These are phyloP conservation scores for Coleophoma eucalyptorum DNA, from an alignment of 2,329 filamentous ascomycete species.

Conservation along the genomic window DNA sequence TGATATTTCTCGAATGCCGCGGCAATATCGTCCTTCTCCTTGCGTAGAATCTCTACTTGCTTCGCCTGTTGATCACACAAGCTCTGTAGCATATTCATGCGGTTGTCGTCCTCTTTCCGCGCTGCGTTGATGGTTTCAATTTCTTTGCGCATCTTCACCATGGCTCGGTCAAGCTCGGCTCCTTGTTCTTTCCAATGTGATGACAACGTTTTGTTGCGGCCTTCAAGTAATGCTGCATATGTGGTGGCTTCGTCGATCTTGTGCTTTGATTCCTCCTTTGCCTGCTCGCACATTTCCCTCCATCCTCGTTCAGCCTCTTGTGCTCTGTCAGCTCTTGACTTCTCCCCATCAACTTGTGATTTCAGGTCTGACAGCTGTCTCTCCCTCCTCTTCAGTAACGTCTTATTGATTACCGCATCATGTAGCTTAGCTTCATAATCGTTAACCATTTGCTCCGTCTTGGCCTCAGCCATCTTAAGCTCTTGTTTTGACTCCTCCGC, in stretches of 20 bases:
- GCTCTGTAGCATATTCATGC: slow-evolving; percentile 60
- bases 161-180: slow-evolving; percentile 50
- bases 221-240: slow-evolving; percentile 64
- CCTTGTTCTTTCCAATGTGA: slow-evolving; percentile 66
- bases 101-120: slow-evolving; percentile 50
- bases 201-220: slow-evolving; percentile 64
- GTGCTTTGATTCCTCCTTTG: slow-evolving; percentile 52
- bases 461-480: slow-evolving; percentile 64
- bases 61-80: slow-evolving; percentile 70
- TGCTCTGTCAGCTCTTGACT: slow-evolving; percentile 55
- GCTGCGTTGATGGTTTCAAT: neutral
- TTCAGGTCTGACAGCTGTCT: slow-evolving; percentile 69
- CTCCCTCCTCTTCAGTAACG: slow-evolving; percentile 67
- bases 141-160: slow-evolving; percentile 50
- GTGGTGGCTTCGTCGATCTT: slow-evolving; percentile 64
- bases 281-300: slow-evolving; percentile 61
- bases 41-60: slow-evolving; percentile 57
- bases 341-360: slow-evolving; percentile 59
- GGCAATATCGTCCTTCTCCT: slow-evolving; percentile 59
- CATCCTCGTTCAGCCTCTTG: slow-evolving; percentile 56
- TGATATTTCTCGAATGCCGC: slow-evolving; percentile 63
- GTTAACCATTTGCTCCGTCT: slow-evolving; percentile 62
- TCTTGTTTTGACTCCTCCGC: slow-evolving; percentile 70
- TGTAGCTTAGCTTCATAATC: slow-evolving; percentile 69
- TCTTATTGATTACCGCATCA: slow-evolving; percentile 68